phyloP scores from a whole-genome alignment of 1,284 basidiomycete genomes.

The Marasmius tenuissimus region DNA sequence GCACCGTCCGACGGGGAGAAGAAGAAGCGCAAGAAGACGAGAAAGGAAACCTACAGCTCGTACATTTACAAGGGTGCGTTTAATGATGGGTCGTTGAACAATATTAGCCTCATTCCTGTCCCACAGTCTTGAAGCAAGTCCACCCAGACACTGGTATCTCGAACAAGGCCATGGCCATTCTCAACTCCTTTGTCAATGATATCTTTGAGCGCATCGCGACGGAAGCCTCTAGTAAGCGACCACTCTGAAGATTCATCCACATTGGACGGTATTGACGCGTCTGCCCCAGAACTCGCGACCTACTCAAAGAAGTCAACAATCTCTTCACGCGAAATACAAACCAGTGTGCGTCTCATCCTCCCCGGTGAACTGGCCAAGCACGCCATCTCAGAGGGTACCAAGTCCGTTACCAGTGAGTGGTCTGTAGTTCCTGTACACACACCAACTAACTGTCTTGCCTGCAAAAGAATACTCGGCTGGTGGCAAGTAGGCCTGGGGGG shows the following conservation, averaged over 20 bases:
- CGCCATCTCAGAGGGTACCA: slow-evolving; percentile 59
- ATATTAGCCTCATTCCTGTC: slow-evolving; percentile 1
- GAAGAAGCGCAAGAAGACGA: slow-evolving; percentile 86
- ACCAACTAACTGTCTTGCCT: not conserved
- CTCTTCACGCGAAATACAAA: slow-evolving; percentile 86
- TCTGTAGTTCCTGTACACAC: not conserved
- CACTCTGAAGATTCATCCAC: not conserved
- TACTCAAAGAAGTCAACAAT: slow-evolving; percentile 89
- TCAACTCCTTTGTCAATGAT: slow-evolving; percentile 81
- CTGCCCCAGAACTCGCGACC: slow-evolving; percentile 63
- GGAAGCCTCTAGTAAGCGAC: slow-evolving; percentile 72
- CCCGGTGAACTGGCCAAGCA: slow-evolving; percentile 76
- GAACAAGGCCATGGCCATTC: slow-evolving; percentile 86
- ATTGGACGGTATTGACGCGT: not conserved
- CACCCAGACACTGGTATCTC: slow-evolving; percentile 87
- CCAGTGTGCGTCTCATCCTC: slow-evolving; percentile 79
- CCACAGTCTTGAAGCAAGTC: slow-evolving; percentile 77
- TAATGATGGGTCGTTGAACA: slow-evolving; percentile 4
- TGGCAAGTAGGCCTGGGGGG: not conserved
- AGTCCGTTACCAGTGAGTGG: slow-evolving; percentile 12
- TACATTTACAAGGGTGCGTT: slow-evolving; percentile 87
- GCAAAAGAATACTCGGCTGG: slow-evolving; percentile 11
- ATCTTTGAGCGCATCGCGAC: slow-evolving; percentile 84
- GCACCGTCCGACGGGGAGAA: slow-evolving; percentile 66
- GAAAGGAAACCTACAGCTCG: slow-evolving; percentile 87